phyloP scores from a whole-genome alignment of 441 rosid species.

The Gossypium lobatum region DNA sequence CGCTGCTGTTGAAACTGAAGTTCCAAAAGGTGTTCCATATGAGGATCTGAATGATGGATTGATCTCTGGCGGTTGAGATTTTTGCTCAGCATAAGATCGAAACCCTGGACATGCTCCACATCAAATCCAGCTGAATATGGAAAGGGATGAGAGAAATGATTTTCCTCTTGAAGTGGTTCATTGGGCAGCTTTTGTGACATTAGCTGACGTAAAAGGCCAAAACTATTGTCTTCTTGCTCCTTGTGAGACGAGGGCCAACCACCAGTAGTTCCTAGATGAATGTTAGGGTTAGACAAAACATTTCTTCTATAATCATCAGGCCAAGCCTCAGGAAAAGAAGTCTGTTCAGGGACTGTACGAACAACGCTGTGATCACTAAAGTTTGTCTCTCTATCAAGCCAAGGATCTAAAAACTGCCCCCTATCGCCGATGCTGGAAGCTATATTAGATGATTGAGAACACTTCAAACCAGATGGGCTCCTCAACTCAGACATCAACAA shows the following conservation, averaged over 20 bases:
- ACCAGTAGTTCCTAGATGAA: slow-evolving; percentile 45
- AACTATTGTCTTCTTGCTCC: slow-evolving; percentile 47
- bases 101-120: slow-evolving; percentile 4
- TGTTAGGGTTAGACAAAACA: slow-evolving; percentile 34
- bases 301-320: slow-evolving; percentile 46
- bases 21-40: slow-evolving; percentile 47
- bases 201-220: slow-evolving; percentile 51
- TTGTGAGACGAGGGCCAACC: slow-evolving; percentile 40
- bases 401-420: slow-evolving; percentile 15
- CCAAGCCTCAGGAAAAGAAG: slow-evolving; percentile 44
- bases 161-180: slow-evolving; percentile 43
- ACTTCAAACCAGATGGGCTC: slow-evolving; percentile 45
- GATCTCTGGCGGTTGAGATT: slow-evolving; percentile 19
- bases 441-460: slow-evolving; percentile 34
- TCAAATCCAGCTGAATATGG: slow-evolving; percentile 10
- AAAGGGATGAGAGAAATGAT: slow-evolving; percentile 7
- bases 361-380: slow-evolving; percentile 14
- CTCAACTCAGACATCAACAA: slow-evolving; percentile 73
- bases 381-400: slow-evolving; percentile 27
- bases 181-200: slow-evolving; percentile 25
- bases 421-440: slow-evolving; percentile 24
- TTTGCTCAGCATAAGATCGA: slow-evolving; percentile 8
- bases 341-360: slow-evolving; percentile 37
- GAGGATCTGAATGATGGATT: slow-evolving; percentile 33
- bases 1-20: slow-evolving; percentile 52